A percentile compares a stretch with the other conserved stretches of the same genome.
Conservation (phyloP, 331 rosid species). For the Arachis monticola region DNA sequence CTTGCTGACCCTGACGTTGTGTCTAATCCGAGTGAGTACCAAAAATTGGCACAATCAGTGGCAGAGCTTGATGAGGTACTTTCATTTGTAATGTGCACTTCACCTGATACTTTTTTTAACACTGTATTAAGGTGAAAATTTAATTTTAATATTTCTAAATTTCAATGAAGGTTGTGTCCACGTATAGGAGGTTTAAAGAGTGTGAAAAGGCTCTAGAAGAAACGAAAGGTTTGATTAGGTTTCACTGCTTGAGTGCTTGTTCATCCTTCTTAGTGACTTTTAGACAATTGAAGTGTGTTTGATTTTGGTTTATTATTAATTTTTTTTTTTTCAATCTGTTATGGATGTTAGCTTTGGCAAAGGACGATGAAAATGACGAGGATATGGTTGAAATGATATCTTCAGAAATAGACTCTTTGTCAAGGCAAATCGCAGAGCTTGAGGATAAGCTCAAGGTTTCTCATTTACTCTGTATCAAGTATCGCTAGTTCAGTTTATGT, state of each 20-base stretch:
- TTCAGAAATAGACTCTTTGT: conserved; percentile 67
- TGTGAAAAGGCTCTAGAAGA: conserved; percentile 85
- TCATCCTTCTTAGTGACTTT: not conserved
- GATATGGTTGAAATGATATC: conserved; percentile 94
- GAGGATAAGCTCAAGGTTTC: conserved; percentile 80
- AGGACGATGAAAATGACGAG: conserved; percentile 77
- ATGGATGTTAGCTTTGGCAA: conserved; percentile 67
- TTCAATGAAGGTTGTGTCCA: conserved; percentile 72
- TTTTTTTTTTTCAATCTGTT: conserved; percentile 18
- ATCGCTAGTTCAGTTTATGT: conserved; percentile 13
- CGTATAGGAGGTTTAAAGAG: conserved; percentile 71
- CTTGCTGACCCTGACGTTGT: conserved; percentile 91
- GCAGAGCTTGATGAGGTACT: conserved; percentile 87
- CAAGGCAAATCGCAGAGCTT: conserved; percentile 66
- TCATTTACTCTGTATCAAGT: conserved; percentile 12
- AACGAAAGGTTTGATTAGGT: conserved; percentile 65
- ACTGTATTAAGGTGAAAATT: not conserved
- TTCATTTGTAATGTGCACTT: conserved; percentile 9
- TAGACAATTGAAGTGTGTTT: conserved; percentile 22
- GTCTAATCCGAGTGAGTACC: conserved; percentile 85
- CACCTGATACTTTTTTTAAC: conserved; percentile 20
- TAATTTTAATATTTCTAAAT: conserved; percentile 7
- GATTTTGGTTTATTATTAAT: not conserved
- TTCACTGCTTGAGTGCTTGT: conserved; percentile 20
- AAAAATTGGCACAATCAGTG: conserved; percentile 90